Conservation (phyloP, 2,329 filamentous ascomycete species). For the Penicillium corylophilum region DNA sequence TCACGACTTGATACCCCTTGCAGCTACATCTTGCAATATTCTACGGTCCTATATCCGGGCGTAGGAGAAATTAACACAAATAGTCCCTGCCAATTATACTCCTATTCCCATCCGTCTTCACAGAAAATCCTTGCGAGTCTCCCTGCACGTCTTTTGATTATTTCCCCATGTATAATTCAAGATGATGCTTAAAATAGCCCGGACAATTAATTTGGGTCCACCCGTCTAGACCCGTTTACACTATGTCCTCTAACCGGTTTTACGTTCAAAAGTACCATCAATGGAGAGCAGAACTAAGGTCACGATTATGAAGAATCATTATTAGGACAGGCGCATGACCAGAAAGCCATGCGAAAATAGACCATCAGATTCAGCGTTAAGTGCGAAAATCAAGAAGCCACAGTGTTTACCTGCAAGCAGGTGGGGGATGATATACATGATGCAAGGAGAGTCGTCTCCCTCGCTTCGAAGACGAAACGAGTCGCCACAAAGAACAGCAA, state of each 20-base stretch:
- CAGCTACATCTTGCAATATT: not conserved
- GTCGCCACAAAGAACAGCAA: conserved; percentile 20
- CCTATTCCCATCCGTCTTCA: too few relatives aligned
- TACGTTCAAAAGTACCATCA: not conserved
- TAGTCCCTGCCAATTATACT: too few relatives aligned
- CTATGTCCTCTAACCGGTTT: too few relatives aligned
- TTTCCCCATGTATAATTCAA: too few relatives aligned
- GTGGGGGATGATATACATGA: conserved; percentile 23
- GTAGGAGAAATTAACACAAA: too few relatives aligned
- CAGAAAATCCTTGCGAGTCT: too few relatives aligned
- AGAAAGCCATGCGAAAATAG: conserved; percentile 11
- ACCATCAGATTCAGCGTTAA: not conserved
- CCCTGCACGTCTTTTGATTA: too few relatives aligned
- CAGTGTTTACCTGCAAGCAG: conserved; percentile 3
- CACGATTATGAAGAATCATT: conserved; percentile 16
- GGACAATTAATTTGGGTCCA: too few relatives aligned
- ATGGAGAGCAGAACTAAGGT: not conserved
- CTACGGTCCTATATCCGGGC: not conserved
- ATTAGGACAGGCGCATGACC: conserved; percentile 20
- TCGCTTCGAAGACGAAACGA: conserved; percentile 13
- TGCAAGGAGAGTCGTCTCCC: conserved; percentile 21
- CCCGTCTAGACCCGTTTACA: too few relatives aligned
- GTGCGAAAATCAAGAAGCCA: not conserved
- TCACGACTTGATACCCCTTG: conserved; percentile 28
- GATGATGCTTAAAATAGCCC: too few relatives aligned